phyloP scores from a whole-genome alignment of 306 rosid species.

The Astragalus membranaceus region DNA sequence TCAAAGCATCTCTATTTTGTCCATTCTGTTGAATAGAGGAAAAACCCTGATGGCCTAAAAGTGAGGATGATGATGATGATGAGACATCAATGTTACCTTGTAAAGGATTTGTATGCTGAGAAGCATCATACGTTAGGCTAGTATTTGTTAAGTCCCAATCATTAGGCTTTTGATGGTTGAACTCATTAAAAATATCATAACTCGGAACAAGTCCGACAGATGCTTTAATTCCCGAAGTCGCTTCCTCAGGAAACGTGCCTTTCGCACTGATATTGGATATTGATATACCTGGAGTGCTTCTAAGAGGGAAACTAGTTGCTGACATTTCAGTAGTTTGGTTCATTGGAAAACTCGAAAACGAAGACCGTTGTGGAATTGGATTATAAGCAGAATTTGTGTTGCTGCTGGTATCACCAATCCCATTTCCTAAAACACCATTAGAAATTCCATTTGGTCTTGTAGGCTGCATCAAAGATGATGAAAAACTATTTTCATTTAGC shows the following conservation, averaged over 20 bases:
- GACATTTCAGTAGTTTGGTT: constrained; percentile 52
- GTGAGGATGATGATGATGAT: constrained; percentile 24
- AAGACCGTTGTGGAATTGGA: constrained; percentile 45
- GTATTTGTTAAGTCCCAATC: constrained; percentile 63
- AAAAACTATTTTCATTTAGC: constrained; percentile 51
- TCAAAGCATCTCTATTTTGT: constrained; percentile 38
- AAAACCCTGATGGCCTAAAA: constrained; percentile 55
- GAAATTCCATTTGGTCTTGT: constrained; percentile 44
- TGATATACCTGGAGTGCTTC: constrained; percentile 48
- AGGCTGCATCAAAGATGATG: constrained; percentile 51
- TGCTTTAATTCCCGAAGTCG: constrained; percentile 43
- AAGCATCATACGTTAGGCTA: constrained; percentile 48
- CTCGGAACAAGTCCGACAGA: constrained; percentile 38
- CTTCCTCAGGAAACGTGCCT: constrained; percentile 46
- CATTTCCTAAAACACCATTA: constrained; percentile 49
- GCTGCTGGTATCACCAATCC: constrained; percentile 32
- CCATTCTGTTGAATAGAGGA: constrained; percentile 49
- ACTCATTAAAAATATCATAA: constrained; percentile 64
- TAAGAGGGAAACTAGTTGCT: constrained; percentile 53
- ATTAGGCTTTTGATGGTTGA: constrained; percentile 53
- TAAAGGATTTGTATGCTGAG: constrained; percentile 50
- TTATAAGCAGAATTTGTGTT: constrained; percentile 47
- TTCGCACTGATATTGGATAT: constrained; percentile 41
- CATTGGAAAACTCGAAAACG: constrained; percentile 60
- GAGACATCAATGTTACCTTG: constrained; percentile 51